Evolutionary conservation across 495 filamentous ascomycete genomes (phyloP).

Genomic region (Penicillium cosmopolitanum): DNA sequence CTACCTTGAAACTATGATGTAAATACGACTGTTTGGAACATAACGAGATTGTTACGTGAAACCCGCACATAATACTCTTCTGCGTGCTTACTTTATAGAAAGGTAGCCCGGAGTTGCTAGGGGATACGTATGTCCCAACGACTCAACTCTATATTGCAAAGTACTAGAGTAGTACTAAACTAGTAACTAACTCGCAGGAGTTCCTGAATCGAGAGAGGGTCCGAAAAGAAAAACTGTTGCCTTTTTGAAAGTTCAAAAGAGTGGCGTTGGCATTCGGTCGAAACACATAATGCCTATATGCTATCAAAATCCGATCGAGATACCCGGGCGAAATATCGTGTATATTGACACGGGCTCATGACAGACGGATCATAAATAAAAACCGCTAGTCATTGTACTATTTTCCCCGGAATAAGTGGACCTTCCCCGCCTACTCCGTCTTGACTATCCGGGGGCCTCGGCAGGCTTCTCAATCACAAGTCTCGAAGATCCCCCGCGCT

Average conservation of each 20-base stretch:
- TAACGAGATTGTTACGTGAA: neutral
- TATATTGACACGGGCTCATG: neutral
- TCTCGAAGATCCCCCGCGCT: slow-evolving; percentile 11
- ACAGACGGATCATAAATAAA: neutral
- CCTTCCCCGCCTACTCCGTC: slow-evolving; percentile 12
- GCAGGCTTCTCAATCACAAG: slow-evolving; percentile 20
- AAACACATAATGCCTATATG: no score
- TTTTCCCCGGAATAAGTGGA: slow-evolving; percentile 8
- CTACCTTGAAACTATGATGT: neutral
- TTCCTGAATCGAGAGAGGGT: no score
- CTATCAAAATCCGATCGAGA: no score
- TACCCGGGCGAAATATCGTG: neutral
- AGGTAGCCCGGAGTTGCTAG: neutral
- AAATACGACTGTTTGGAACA: neutral
- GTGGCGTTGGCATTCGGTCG: no score
- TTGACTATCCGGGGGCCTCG: slow-evolving; percentile 17
- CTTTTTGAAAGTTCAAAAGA: no score
- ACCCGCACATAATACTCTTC: no score
- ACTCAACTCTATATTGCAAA: no score
- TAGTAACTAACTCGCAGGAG: no score
- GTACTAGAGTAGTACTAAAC: no score
- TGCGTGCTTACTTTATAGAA: neutral
- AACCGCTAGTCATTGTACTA: neutral
- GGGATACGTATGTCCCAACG: no score
- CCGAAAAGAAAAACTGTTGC: no score